phyloP scores from a whole-genome alignment of 1,284 basidiomycete species.

The Boletus smithii region DNA sequence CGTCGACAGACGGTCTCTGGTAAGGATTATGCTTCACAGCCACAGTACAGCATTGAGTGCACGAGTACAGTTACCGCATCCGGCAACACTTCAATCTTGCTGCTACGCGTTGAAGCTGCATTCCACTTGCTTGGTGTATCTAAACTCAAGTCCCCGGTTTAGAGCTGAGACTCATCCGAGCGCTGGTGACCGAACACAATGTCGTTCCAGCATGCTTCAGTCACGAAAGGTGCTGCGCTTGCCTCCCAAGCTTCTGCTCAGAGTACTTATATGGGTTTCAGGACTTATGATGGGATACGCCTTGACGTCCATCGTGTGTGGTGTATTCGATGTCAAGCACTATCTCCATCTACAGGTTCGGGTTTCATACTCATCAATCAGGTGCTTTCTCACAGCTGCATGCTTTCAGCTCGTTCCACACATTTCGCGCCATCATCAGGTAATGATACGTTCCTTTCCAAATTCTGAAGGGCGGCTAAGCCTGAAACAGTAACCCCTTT shows the following conservation, averaged over 20 bases:
- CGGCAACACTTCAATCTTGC: background rate
- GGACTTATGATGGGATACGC: conserved; percentile 75
- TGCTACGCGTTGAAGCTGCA: background rate
- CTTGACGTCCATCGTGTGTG: conserved; percentile 65
- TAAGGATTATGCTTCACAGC: conserved; percentile 12
- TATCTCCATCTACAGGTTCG: conserved; percentile 79
- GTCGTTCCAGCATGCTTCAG: conserved; percentile 76
- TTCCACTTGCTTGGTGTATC: background rate
- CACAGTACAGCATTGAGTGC: no score
- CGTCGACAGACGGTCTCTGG: no score
- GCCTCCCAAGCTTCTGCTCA: background rate
- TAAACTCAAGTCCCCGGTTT: background rate
- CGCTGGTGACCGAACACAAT: conserved; percentile 35
- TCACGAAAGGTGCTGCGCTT: conserved; percentile 62
- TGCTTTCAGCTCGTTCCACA: conserved; percentile 59
- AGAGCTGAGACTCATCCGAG: background rate
- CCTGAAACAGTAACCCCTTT: conserved; percentile 20
- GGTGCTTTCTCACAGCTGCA: conserved; percentile 12
- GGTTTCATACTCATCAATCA: conserved; percentile 1
- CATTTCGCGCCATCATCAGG: conserved; percentile 68
- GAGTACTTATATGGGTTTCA: conserved; percentile 30
- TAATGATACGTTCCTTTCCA: conserved; percentile 27
- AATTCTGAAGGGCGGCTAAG: conserved; percentile 17
- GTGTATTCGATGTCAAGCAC: conserved; percentile 83
- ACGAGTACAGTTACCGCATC: background rate